Base-by-base conservation (phyloP, 75 land plant genomes). In the Selaginella moellendorffii region DNA sequence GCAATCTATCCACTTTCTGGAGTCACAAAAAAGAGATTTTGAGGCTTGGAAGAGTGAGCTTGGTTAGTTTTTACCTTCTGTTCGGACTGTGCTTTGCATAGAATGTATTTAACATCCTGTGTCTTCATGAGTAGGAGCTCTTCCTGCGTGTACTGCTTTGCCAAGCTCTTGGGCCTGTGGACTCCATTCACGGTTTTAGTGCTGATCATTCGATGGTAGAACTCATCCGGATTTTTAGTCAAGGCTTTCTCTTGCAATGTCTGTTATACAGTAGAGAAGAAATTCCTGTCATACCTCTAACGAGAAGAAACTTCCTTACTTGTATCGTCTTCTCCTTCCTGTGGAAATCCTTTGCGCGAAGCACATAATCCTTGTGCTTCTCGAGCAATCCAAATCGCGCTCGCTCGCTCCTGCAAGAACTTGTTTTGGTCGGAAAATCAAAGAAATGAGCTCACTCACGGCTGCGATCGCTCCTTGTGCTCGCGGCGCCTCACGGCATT, bases 341-440 rank as follows among this genome's bases (percentile, higher is more conserved):
- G 56, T 90, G 96, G 36, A 72, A 90, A 27, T 76, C 85, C 66
- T 69, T 65, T n/a, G 96, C 96, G 29, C 96, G 76, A 2, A 77
- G 30, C 36, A 82, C 85, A 80, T 90, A 90, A 60, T 90, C 96
- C 67, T 90, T 90, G 77, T 90, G 90, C 67, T 90, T 90, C 65
- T 86, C 91, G 54, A 90, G 87, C 53, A 90, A 66, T 19, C 96
- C 96, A 72, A 79, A 83, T 27, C 77, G 81, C 46, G 63, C 68
- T 53, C 96, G 78, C 28, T 77, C 42, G 1, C 77, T 54, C 31
- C 90, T 86, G 69, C 24, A 30, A 28, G 18, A 52, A 25, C 61
- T n/a, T n/a, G n/a, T n/a, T n/a, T n/a, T n/a, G n/a, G n/a, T n/a
- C n/a, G n/a, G n/a, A n/a, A n/a, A n/a, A n/a, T n/a, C n/a, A n/a